Evolutionary conservation across 179 eudicot genomes (phyloP).

Genomic region (Gypsophila paniculata): DNA sequence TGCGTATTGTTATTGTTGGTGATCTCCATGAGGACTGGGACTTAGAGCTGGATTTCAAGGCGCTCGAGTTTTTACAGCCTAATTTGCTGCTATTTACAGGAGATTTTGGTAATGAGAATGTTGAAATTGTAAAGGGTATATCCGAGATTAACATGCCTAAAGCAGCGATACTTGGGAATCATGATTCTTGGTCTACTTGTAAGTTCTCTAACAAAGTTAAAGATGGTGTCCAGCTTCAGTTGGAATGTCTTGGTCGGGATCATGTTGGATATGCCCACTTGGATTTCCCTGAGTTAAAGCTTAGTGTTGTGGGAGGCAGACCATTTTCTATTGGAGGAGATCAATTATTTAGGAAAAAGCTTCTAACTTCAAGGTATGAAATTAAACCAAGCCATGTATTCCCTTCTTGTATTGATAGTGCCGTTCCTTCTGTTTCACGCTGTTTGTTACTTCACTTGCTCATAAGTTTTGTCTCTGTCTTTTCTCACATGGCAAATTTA

Average conservation of each 20-base stretch:
- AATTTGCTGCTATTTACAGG: conserved; percentile 85
- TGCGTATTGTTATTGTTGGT: conserved; percentile 12
- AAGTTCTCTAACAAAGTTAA: conserved; percentile 57
- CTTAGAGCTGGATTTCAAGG: not conserved
- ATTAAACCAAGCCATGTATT: no score
- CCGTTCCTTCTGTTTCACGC: no score
- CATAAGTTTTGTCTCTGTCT: no score
- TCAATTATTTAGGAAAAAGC: conserved; percentile 49
- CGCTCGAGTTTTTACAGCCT: conserved; percentile 38
- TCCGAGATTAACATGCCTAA: conserved; percentile 51
- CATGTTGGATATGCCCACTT: conserved; percentile 70
- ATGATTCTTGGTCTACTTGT: conserved; percentile 69
- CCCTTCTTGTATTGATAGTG: no score
- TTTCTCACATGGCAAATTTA: no score
- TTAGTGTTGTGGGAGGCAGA: conserved; percentile 84
- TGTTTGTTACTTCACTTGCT: no score
- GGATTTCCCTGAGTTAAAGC: conserved; percentile 63
- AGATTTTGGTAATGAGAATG: conserved; percentile 89
- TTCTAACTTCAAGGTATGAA: conserved; percentile 68
- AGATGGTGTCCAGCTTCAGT: conserved; percentile 80
- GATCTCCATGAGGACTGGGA: conserved; percentile 19
- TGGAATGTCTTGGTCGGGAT: conserved; percentile 66
- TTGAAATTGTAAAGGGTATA: conserved; percentile 62
- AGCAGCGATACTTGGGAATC: conserved; percentile 84
- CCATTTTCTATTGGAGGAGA: conserved; percentile 85